Base-by-base conservation (phyloP, 345 rosid species). In the Turnera subulata region DNA sequence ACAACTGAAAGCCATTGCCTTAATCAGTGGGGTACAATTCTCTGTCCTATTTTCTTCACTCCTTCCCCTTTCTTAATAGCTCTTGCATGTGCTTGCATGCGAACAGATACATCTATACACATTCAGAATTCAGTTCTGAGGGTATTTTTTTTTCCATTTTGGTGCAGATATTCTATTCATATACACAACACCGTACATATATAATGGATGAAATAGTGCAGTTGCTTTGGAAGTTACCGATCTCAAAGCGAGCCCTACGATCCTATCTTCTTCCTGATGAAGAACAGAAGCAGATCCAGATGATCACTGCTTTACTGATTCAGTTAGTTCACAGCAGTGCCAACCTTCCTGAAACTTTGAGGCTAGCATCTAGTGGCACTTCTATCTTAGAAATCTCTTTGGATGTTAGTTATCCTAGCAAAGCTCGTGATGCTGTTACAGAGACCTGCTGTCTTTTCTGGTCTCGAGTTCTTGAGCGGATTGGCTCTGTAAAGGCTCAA, bases 211-310 rank as follows among this genome's bases (percentile, higher is more conserved):
- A 94, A 79, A 67, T 83, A 62, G 79, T 82, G 70, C 99, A 85
- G 62, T 73, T 94, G 56, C 81, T 94, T 13, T 90, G 88, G 92
- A 94, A 90, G 78, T 69, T 94, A 56, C 97, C 97, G 50, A 68
- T 72, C 65, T 84, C 97, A 16, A 90, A 84, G 74, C 82, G 96
- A 58, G 95, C 81, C 2, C 55, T 77, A 56, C 83, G 97, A 71
- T 65, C 97, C 6, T 88, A 90, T 83, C 95, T 73, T 63, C 83
- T 94, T 13, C 97, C 99, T 50, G 99, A 90, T 80, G 99, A 94
- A 76, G 99, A 94, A 68, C 96, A 90, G 62, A 84, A 84, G 74
- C 99, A 94, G 76, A 94, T 94, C 73, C 99, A 94, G 74, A 90
- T 88, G 95, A 75, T 90, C 57, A 82, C 96, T 44, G 99, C 97